Evolutionary conservation across 2,329 filamentous ascomycete species (phyloP).

Genomic region (Ceratocystis colombiana): DNA sequence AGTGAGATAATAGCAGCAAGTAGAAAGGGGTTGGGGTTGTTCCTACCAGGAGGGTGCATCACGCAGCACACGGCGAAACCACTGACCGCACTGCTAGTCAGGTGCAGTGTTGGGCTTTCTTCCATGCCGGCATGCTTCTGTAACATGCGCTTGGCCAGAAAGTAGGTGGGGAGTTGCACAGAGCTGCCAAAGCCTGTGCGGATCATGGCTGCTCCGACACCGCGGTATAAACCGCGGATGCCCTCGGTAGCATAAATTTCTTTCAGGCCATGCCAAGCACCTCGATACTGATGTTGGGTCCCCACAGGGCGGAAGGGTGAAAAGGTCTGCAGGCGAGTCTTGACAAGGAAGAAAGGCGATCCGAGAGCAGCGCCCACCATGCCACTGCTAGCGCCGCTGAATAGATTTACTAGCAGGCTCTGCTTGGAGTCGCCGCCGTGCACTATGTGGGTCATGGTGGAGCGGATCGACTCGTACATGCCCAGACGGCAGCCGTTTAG

Average conservation of each 20-base stretch:
- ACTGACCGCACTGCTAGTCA: slow-evolving; percentile 77
- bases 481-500: slow-evolving; percentile 93
- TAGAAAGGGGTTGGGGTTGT: not conserved
- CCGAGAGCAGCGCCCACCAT: slow-evolving; percentile 87
- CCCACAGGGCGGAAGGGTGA: slow-evolving; percentile 88
- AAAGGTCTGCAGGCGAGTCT: slow-evolving; percentile 89
- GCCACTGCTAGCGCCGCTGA: slow-evolving; percentile 79
- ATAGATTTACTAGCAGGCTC: slow-evolving; percentile 82
- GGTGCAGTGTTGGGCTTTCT: slow-evolving; percentile 79
- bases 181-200: slow-evolving; percentile 91
- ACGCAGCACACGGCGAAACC: slow-evolving; percentile 95
- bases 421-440: slow-evolving; percentile 66
- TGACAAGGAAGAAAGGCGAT: slow-evolving; percentile 94
- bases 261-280: slow-evolving; percentile 69
- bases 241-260: slow-evolving; percentile 75
- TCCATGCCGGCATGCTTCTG: slow-evolving; percentile 76
- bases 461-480: slow-evolving; percentile 93
- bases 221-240: slow-evolving; percentile 71
- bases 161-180: slow-evolving; percentile 94
- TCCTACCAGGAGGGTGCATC: slow-evolving; percentile 87
- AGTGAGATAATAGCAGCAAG: not conserved
- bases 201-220: slow-evolving; percentile 88
- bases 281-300: slow-evolving; percentile 88
- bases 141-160: slow-evolving; percentile 85
- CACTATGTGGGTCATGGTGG: slow-evolving; percentile 55